Evolutionary conservation across 2,329 filamentous ascomycete species (phyloP).

Genomic region (Colletotrichum euphorbiae): DNA sequence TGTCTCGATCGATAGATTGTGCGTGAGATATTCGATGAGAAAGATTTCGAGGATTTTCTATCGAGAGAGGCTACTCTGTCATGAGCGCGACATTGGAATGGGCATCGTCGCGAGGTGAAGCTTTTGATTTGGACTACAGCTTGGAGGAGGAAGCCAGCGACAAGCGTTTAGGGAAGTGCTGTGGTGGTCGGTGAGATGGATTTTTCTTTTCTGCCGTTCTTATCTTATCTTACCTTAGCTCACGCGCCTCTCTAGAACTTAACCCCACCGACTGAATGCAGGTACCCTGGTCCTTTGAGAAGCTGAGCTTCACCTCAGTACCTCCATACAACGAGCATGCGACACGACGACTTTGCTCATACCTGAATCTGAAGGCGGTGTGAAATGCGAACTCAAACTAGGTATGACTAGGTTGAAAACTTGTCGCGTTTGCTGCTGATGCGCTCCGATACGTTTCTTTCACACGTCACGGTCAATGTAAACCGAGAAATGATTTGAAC

Average conservation of each 20-base stretch:
- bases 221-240: constrained; percentile 37
- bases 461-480: no score
- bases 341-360: not conserved
- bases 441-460: no score
- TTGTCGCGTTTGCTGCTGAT: no score
- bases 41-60: not conserved
- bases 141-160: not conserved
- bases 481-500: constrained; percentile 17
- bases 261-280: constrained; percentile 13
- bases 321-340: not conserved
- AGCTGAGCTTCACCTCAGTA: not conserved
- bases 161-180: not conserved
- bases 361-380: not conserved
- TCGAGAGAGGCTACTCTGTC: not conserved
- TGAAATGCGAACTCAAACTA: not conserved
- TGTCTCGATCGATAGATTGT: not conserved
- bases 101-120: constrained; percentile 2
- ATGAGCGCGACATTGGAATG: constrained; percentile 5
- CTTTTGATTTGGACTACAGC: not conserved
- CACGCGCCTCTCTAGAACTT: no score
- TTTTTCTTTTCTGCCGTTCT: constrained; percentile 34
- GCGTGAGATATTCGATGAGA: not conserved
- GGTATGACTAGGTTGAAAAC: no score
- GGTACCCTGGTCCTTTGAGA: not conserved
- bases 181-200: constrained; percentile 8